Percentiles rank a stretch among this genome's conserved stretches.
phyloP scores from a whole-genome alignment of 768 basidiomycete species.

The Suillus clintonianus region DNA sequence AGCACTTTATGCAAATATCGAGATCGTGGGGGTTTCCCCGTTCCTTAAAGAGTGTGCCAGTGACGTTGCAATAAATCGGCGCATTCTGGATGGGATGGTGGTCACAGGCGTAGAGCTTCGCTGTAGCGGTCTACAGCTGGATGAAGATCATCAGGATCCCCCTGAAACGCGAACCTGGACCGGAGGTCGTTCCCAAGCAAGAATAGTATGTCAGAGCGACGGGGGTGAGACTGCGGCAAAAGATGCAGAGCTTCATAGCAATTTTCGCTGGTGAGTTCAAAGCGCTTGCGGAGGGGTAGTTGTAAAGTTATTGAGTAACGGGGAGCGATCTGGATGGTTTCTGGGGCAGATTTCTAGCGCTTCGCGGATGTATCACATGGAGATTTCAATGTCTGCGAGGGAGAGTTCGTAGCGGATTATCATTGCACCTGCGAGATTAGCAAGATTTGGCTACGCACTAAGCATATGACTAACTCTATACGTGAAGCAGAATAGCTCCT shows the following conservation, averaged over 20 bases:
- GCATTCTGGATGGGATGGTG: constrained; percentile 10
- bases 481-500: too few relatives aligned
- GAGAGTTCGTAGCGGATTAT: constrained; percentile 29
- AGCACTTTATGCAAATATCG: constrained; percentile 22
- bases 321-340: constrained; percentile 4
- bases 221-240: neutral
- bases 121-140: constrained; percentile 1
- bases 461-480: too few relatives aligned
- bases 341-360: constrained; percentile 9
- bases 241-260: constrained; percentile 7
- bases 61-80: constrained; percentile 8
- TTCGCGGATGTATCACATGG: constrained; percentile 11
- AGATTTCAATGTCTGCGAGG: constrained; percentile 16
- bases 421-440: constrained; percentile 32
- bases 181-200: constrained; percentile 19
- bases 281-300: constrained; percentile 17
- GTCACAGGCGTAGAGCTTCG: constrained; percentile 5
- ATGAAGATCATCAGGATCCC: neutral
- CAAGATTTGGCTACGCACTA: too few relatives aligned
- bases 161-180: constrained; percentile 2
- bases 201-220: constrained; percentile 14
- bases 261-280: constrained; percentile 16
- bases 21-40: constrained; percentile 23
- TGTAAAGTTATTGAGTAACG: constrained; percentile 13
- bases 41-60: constrained; percentile 25